These are phyloP conservation scores for Rhododendron ovatum DNA, from an alignment of 148 eudicot genomes.

Conservation along the genomic window DNA sequence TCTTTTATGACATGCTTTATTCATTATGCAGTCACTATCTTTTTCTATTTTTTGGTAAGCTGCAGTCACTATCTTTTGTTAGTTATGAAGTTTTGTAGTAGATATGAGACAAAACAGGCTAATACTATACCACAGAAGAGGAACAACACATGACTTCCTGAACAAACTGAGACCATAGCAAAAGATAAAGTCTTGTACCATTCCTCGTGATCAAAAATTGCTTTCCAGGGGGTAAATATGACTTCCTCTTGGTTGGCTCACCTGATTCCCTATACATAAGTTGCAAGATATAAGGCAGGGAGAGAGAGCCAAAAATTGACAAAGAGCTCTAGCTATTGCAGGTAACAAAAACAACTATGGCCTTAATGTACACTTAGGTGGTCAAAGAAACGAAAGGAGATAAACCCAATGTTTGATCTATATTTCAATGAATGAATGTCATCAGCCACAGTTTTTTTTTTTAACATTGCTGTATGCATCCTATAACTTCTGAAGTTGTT, in stretches of 20 bases:
- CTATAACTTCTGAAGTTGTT: not conserved
- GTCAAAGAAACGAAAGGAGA: not conserved
- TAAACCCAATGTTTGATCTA: not conserved
- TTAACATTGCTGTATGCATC: not conserved
- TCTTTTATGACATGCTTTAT: not conserved
- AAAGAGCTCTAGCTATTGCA: not conserved
- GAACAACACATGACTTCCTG: not conserved
- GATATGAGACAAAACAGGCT: not conserved
- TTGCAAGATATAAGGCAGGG: conserved; percentile 7
- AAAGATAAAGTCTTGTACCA: conserved; percentile 36
- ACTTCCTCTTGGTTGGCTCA: conserved; percentile 87
- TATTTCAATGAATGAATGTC: not conserved
- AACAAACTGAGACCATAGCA: not conserved
- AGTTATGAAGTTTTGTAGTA: not conserved
- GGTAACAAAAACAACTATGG: not conserved
- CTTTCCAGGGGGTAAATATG: conserved; percentile 75
- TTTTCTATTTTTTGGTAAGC: not conserved
- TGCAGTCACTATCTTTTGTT: not conserved
- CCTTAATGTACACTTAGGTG: not conserved
- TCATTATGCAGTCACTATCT: not conserved
- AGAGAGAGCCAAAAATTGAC: not conserved
- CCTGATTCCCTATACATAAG: conserved; percentile 81
- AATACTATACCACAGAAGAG: not conserved
- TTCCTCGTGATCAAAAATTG: conserved; percentile 94
- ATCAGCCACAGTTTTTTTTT: not conserved